Conservation (phyloP, 306 rosid genomes). For the Senna tora region DNA sequence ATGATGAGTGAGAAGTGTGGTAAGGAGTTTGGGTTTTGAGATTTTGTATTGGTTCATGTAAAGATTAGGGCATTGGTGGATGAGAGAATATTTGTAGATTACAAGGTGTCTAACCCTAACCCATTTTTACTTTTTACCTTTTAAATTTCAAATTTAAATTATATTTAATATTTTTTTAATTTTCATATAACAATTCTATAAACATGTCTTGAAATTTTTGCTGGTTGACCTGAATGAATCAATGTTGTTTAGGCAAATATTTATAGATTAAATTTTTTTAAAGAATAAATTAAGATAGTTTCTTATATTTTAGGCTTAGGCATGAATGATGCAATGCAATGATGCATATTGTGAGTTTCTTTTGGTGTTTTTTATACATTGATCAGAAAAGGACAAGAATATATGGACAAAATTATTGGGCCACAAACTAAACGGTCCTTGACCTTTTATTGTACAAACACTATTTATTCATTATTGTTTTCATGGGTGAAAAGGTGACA, state of each 20-base stretch:
- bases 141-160: too few relatives aligned
- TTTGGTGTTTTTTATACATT: neutral
- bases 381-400: neutral
- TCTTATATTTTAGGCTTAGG: too few relatives aligned
- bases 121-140: too few relatives aligned
- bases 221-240: too few relatives aligned
- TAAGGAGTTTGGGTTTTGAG: neutral
- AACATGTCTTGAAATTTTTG: too few relatives aligned
- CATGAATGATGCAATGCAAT: too few relatives aligned
- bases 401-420: slow-evolving; percentile 21
- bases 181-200: too few relatives aligned
- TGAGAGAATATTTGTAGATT: slow-evolving; percentile 26
- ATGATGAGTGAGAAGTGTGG: neutral
- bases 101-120: neutral
- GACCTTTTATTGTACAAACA: neutral
- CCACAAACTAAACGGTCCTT: slow-evolving; percentile 13
- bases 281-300: too few relatives aligned
- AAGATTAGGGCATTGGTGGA: neutral
- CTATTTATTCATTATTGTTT: neutral
- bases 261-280: too few relatives aligned
- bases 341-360: too few relatives aligned
- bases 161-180: too few relatives aligned
- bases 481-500: neutral
- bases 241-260: too few relatives aligned
- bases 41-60: neutral